Evolutionary conservation across 371 early-diverging fungal species (phyloP).

Genomic region (Zychaea mexicana): DNA sequence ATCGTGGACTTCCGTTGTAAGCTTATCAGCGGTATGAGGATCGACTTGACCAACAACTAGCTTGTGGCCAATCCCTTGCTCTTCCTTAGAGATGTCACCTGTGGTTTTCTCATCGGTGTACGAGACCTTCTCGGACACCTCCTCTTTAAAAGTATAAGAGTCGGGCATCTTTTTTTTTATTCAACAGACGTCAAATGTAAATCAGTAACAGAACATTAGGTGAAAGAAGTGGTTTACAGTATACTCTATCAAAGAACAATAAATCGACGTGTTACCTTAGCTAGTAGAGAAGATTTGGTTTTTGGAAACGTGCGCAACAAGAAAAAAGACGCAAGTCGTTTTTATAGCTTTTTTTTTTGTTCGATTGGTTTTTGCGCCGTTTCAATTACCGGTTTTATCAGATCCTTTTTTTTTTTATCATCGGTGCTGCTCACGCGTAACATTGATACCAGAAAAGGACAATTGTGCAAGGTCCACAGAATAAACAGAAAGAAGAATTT

Average conservation of each 20-base stretch:
- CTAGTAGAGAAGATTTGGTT: no score
- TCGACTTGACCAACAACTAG: background rate
- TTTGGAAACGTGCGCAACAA: background rate
- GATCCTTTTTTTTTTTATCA: background rate
- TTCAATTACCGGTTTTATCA: background rate
- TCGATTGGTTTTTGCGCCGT: background rate
- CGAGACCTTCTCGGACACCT: background rate
- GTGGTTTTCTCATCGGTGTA: background rate
- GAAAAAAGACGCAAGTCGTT: background rate
- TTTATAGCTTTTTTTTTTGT: background rate
- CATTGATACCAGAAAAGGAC: background rate
- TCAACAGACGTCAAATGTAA: no score
- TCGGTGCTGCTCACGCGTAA: background rate
- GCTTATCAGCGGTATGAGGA: background rate
- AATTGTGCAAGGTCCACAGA: background rate
- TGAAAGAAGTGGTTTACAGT: no score
- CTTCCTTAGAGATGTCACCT: background rate
- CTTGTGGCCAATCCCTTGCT: background rate
- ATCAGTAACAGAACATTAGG: no score
- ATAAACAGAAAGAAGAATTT: background rate
- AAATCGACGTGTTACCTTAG: no score
- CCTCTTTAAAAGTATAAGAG: background rate
- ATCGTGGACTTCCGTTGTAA: conserved; percentile 3
- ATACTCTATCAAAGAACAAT: no score
- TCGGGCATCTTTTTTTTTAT: no score